Percentiles rank a stretch among this genome's conserved stretches.
These are phyloP conservation scores for Kodamaea leandrae DNA, from an alignment of 805 yeast genomes.

Conservation along the genomic window DNA sequence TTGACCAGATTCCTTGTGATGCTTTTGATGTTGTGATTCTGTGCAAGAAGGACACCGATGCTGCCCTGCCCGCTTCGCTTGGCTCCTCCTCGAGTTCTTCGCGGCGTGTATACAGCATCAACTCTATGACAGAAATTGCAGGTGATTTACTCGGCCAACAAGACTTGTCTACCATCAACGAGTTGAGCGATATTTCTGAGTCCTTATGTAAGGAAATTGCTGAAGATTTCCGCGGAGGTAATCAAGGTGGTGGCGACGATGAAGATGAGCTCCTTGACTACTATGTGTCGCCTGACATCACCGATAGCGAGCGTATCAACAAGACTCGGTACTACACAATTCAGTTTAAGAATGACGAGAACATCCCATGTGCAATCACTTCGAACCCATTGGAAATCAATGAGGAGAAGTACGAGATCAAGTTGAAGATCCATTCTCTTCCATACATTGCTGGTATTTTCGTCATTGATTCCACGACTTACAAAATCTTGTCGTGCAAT, in stretches of 20 bases:
- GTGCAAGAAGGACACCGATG: conserved; percentile 5
- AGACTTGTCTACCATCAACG: conserved; percentile 15
- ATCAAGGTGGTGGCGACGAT: conserved; percentile 2
- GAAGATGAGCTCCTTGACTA: conserved; percentile 16
- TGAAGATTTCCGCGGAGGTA: not conserved
- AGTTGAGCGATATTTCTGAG: conserved; percentile 24
- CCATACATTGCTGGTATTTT: conserved; percentile 89
- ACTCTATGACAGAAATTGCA: conserved; percentile 31
- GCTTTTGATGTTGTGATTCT: conserved; percentile 24
- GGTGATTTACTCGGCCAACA: conserved; percentile 29
- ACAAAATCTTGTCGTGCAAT: conserved; percentile 67
- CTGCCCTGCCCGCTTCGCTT: not conserved
- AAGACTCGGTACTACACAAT: conserved; percentile 61
- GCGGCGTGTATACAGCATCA: conserved; percentile 18
- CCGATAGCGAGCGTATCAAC: conserved; percentile 43
- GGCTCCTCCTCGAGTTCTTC: not conserved
- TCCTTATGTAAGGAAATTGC: conserved; percentile 26
- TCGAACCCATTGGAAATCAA: conserved; percentile 55
- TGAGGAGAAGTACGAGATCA: conserved; percentile 40
- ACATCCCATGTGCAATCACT: conserved; percentile 73
- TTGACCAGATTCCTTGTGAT: conserved; percentile 73
- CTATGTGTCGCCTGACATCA: conserved; percentile 20
- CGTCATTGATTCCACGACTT: conserved; percentile 53
- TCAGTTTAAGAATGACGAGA: conserved; percentile 40
- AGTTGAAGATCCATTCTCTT: conserved; percentile 68